Evolutionary conservation across 108 stramenopile genomes (phyloP), one percentile per base, ranked within the genome.

Genomic region (Nitzschia inconspicua): DNA sequence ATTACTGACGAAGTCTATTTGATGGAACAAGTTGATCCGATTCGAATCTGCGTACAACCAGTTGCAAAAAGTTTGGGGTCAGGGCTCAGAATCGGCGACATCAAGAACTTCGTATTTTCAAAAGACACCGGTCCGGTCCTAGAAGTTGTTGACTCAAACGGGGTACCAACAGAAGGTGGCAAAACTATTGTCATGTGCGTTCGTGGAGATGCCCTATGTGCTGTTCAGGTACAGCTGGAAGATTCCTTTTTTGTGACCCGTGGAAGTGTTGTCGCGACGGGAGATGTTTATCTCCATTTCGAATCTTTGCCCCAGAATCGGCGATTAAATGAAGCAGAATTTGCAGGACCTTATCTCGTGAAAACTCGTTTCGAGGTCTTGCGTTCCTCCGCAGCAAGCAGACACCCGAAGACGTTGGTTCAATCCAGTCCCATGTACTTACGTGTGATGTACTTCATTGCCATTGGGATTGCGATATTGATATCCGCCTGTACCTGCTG

Each of bases 341-440:
- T 47, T 35, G 60, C 60, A 25, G 60, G 60, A 36, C 26, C 4
- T 2, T 61, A 46, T 2, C 34, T 37, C 0, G 60, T 61, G 19
- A 20, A 35, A 18, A 29, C 9, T 16, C 27, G 22, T 29, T 36
- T 61, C 35, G 55, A 36, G 9, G 31, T 40, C 25, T 28, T 30
- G 1, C 30, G 16, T 31, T 52, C 29, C n/a, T 31, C 29, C 1
- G 31, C 16, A 52, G 11, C 51, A 2, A 25, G 10, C 26, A 19
- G 27, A 14, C 13, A 11, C 14, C 10, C 16, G 2, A 13, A 14
- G 13, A 43, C 26, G n/a, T 27, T 36, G 39, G 35, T 36, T 8
- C 11, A 18, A 44, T 14, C 14, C 11, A 24, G 23, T 11, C 47
- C 47, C 2, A 20, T 24, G 1, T 24, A 47, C 22, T 47, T 47